A percentile compares a stretch with the other conserved stretches of the same genome.
Evolutionary conservation across 305 asterid species (phyloP).

Genomic region (Ilex paraguariensis): DNA sequence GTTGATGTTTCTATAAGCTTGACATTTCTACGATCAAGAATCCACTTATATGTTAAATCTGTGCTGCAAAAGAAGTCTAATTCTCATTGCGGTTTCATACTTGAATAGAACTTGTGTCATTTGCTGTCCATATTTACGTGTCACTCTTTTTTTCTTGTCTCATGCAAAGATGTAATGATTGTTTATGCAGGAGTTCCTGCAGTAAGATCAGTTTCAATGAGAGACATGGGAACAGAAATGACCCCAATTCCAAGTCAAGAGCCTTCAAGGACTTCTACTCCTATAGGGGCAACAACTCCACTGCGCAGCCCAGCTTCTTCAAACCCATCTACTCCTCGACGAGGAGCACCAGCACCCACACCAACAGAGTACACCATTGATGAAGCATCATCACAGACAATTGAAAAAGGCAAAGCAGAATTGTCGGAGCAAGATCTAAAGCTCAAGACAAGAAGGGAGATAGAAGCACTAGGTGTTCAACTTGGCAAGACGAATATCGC

Average conservation of each 20-base stretch:
- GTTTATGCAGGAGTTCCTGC: conserved; percentile 38
- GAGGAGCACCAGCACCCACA: conserved; percentile 70
- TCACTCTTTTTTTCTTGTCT: not conserved
- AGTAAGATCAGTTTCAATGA: conserved; percentile 91
- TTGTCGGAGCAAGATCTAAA: conserved; percentile 77
- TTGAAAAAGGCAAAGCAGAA: conserved; percentile 42
- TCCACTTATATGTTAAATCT: no score
- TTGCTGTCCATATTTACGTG: no score
- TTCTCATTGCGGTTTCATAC: no score
- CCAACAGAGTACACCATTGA: conserved; percentile 35
- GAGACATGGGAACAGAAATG: conserved; percentile 99
- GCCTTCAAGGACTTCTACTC: conserved; percentile 88
- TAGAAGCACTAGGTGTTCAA: conserved; percentile 85
- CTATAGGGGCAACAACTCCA: conserved; percentile 78
- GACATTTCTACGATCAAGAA: no score
- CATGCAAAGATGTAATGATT: conserved; percentile 1
- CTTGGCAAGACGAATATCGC: conserved; percentile 96
- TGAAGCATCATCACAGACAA: conserved; percentile 20
- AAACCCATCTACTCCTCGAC: conserved; percentile 81
- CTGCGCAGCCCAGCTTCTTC: conserved; percentile 88
- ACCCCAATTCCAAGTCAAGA: conserved; percentile 98
- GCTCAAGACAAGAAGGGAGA: conserved; percentile 80
- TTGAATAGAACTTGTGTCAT: no score
- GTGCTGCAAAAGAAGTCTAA: no score
- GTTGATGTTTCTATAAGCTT: no score